Conservation (phyloP, 2,329 filamentous ascomycete species). For the Fusarium sp. region DNA sequence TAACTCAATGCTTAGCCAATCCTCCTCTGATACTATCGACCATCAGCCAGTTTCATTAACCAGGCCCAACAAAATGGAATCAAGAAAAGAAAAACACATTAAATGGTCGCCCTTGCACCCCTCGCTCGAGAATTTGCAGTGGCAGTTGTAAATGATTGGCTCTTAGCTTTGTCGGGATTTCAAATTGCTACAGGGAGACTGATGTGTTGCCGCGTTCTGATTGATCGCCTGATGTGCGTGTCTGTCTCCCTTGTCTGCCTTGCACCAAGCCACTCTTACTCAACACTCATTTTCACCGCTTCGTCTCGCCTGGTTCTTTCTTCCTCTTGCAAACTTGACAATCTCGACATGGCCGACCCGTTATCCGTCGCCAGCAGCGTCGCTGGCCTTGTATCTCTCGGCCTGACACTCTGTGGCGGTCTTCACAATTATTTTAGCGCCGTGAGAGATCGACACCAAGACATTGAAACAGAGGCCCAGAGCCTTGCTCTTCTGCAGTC, state of each 20-base stretch:
- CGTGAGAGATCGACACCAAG: neutral
- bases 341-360: neutral
- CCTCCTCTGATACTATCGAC: no score
- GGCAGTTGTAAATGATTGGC: rapidly evolving
- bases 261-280: rapidly evolving
- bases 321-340: rapidly evolving
- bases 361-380: neutral
- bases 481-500: neutral
- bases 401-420: neutral
- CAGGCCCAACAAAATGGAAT: no score
- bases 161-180: no score
- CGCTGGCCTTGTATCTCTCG: conserved; percentile 8
- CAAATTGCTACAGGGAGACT: no score
- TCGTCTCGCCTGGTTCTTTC: rapidly evolving
- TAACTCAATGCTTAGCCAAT: no score
- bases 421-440: neutral
- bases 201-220: neutral
- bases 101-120: no score
- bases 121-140: no score
- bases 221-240: neutral
- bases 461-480: neutral
- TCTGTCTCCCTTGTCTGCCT: neutral
- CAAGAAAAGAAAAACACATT: no score
- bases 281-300: neutral
- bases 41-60: no score